Percentiles rank a stretch among this genome's conserved stretches.
These are phyloP conservation scores for Hippophae rhamnoides DNA, from an alignment of 306 rosid species.

Conservation along the genomic window DNA sequence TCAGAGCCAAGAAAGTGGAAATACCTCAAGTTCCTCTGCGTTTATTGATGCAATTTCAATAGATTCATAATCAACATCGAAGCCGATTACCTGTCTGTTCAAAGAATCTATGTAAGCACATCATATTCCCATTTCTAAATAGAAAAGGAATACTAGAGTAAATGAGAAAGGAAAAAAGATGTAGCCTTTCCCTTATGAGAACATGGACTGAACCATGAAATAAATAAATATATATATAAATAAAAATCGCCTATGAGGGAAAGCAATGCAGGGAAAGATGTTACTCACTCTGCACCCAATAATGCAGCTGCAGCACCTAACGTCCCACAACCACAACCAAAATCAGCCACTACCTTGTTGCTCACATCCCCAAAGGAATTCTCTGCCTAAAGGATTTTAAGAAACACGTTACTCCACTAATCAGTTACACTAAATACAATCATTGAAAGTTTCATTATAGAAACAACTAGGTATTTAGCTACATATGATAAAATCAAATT, in stretches of 20 bases:
- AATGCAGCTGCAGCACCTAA: constrained; percentile 83
- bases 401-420: no score
- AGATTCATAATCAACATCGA: constrained; percentile 85
- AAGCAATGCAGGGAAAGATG: constrained; percentile 13
- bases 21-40: constrained; percentile 87
- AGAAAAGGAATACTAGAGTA: constrained; percentile 11
- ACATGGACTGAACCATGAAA: no score
- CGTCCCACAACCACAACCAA: constrained; percentile 94
- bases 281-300: constrained; percentile 76
- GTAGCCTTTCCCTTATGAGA: no score
- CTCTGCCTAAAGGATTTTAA: constrained; percentile 52
- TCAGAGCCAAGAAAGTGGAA: neutral
- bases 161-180: neutral
- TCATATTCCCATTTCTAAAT: neutral
- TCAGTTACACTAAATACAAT: no score
- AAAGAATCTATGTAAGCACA: constrained; percentile 1
- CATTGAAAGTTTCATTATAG: no score
- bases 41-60: constrained; percentile 69
- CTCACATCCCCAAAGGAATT: constrained; percentile 82
- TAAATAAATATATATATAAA: neutral
- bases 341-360: constrained; percentile 81
- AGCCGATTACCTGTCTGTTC: constrained; percentile 72
- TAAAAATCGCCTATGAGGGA: neutral
- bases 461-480: no score
- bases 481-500: no score